Evolutionary conservation across 306 rosid species (phyloP).

Genomic region (Castanea crenata): DNA sequence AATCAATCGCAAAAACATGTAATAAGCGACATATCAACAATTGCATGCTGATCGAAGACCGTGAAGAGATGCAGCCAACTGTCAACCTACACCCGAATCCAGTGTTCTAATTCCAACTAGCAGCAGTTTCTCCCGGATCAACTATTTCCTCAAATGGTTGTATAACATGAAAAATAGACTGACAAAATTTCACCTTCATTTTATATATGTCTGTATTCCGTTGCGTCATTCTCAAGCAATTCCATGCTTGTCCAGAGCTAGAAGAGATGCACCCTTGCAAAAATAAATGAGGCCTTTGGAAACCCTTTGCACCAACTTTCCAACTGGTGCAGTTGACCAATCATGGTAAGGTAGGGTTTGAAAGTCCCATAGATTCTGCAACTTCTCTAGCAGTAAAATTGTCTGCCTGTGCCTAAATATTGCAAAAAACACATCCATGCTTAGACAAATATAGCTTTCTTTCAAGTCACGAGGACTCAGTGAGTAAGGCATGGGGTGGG

Average conservation of each 20-base stretch:
- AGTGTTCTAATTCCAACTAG: constrained; percentile 17
- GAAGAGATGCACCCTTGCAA: constrained; percentile 30
- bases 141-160: constrained; percentile 9
- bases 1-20: constrained; percentile 14
- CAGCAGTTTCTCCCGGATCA: constrained; percentile 27
- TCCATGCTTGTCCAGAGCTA: constrained; percentile 11
- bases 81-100: constrained; percentile 11
- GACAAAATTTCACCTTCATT: constrained; percentile 7
- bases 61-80: constrained; percentile 16
- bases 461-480: not conserved
- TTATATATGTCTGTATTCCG: constrained; percentile 16
- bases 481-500: not conserved
- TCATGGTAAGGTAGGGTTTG: constrained; percentile 65
- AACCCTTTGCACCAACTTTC: not conserved
- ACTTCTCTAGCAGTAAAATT: constrained; percentile 66
- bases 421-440: constrained; percentile 5
- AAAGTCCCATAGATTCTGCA: constrained; percentile 89
- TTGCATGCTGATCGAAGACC: constrained; percentile 9
- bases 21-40: constrained; percentile 8
- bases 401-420: constrained; percentile 81
- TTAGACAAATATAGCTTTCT: not conserved
- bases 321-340: constrained; percentile 17
- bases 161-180: not conserved
- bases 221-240: constrained; percentile 24
- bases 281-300: constrained; percentile 13